These are phyloP conservation scores for Phytophthora pini DNA, from an alignment of 352 stramenopile species.

Conservation along the genomic window DNA sequence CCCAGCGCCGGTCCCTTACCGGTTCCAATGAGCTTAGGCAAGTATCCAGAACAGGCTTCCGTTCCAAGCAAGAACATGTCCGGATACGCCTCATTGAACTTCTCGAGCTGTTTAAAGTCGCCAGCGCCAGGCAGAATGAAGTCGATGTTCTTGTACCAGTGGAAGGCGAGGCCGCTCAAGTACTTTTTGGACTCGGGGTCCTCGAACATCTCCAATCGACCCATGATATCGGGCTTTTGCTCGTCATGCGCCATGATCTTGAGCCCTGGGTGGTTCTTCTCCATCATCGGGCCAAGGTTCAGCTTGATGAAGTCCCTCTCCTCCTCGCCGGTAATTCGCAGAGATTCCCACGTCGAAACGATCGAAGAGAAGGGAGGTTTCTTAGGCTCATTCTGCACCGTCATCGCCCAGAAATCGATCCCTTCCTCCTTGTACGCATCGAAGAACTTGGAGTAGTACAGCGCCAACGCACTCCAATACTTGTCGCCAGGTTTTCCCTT, in stretches of 20 bases:
- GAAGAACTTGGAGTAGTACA: slow-evolving; percentile 2
- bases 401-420: not conserved
- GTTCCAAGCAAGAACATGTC: slow-evolving; percentile 83
- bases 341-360: slow-evolving; percentile 1
- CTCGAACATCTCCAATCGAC: not conserved
- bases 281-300: not conserved
- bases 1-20: not conserved
- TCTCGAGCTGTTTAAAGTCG: slow-evolving; percentile 46
- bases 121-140: slow-evolving; percentile 36
- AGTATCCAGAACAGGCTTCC: slow-evolving; percentile 70
- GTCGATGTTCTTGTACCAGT: slow-evolving; percentile 75
- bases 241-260: slow-evolving; percentile 5
- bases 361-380: slow-evolving; percentile 2
- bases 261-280: slow-evolving; percentile 1
- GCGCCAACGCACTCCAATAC: slow-evolving; percentile 1
- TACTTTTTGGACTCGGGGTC: slow-evolving; percentile 3
- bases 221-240: slow-evolving; percentile 3
- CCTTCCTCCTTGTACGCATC: not conserved
- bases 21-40: slow-evolving; percentile 26
- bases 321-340: not conserved
- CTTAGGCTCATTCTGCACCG: not conserved
- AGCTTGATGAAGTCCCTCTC: slow-evolving; percentile 3
- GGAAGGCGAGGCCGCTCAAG: slow-evolving; percentile 30
- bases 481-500: not conserved
- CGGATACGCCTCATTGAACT: slow-evolving; percentile 54